Conservation (phyloP, 257 asterid genomes). For the Osmanthus fragrans region DNA sequence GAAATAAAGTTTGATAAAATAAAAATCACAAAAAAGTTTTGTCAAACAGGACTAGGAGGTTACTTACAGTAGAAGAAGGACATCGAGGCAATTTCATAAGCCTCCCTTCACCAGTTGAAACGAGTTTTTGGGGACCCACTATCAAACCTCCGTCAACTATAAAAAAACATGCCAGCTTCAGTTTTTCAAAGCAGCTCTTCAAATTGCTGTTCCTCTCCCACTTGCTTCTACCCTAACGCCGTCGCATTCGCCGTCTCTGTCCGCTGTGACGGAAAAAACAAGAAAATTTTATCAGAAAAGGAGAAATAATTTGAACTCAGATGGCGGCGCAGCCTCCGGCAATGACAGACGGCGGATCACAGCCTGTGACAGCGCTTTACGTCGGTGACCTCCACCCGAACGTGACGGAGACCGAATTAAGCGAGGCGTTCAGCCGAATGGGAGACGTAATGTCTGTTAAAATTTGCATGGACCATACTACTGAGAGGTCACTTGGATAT, state of each 20-base stretch:
- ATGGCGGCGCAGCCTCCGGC: background rate
- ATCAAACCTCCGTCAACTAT: background rate
- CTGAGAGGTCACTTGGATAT: conserved; percentile 31
- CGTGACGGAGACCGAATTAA: conserved; percentile 31
- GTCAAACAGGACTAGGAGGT: too few species aligned
- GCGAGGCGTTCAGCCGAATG: conserved; percentile 7
- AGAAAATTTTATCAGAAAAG: background rate
- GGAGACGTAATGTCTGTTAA: conserved; percentile 35
- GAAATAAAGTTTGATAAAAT: too few species aligned
- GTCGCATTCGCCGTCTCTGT: too few species aligned
- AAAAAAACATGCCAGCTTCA: background rate
- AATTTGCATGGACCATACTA: conserved; percentile 24
- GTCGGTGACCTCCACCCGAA: conserved; percentile 28
- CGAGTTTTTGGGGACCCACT: background rate
- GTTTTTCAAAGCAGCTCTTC: background rate
- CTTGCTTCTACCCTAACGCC: background rate
- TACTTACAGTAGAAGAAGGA: too few species aligned
- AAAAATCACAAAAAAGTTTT: too few species aligned
- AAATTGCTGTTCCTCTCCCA: background rate
- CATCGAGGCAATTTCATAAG: background rate
- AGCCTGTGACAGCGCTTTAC: conserved; percentile 26
- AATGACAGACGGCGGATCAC: background rate
- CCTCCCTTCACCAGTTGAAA: background rate
- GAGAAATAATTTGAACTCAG: background rate
- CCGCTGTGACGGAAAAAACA: background rate